Conservation (phyloP, 768 basidiomycete species). For the Pleurotus djamor region DNA sequence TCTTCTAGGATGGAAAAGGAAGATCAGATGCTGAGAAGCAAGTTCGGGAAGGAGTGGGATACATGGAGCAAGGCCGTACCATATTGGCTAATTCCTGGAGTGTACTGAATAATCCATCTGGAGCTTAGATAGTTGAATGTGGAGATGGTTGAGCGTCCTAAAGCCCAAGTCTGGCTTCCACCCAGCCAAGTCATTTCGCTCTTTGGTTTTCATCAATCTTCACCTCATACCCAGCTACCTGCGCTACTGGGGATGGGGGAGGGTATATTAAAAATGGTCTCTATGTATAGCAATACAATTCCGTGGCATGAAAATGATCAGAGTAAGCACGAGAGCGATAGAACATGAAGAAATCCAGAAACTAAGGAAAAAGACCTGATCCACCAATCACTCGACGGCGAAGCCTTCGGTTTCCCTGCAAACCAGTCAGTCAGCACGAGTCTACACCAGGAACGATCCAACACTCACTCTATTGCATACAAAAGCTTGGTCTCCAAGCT, state of each 20-base stretch:
- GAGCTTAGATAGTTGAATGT: too few relatives aligned
- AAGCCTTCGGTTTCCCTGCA: conserved; percentile 77
- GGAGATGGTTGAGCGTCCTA: conserved; percentile 1
- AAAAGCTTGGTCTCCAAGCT: conserved; percentile 83
- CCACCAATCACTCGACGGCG: conserved; percentile 47
- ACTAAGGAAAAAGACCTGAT: conserved; percentile 1
- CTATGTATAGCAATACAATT: background rate
- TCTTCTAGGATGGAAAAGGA: background rate
- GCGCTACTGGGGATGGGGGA: too few relatives aligned
- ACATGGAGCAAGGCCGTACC: background rate
- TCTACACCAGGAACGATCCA: conserved; percentile 4
- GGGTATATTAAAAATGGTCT: background rate
- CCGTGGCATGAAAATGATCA: background rate
- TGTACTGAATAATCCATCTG: background rate
- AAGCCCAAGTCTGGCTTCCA: conserved; percentile 17
- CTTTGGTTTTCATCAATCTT: conserved; percentile 8
- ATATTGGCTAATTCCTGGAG: background rate
- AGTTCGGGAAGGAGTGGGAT: background rate
- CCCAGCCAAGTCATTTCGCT: conserved; percentile 28
- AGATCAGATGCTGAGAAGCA: background rate
- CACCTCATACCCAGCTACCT: too few relatives aligned
- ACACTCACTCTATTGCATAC: conserved; percentile 76
- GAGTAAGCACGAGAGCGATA: background rate
- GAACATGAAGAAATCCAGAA: background rate
- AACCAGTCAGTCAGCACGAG: conserved; percentile 4